Percentiles rank a stretch among this genome's conserved stretches.
Conservation (phyloP, 2,329 filamentous ascomycete species). For the Tolypocladium capitatum region DNA sequence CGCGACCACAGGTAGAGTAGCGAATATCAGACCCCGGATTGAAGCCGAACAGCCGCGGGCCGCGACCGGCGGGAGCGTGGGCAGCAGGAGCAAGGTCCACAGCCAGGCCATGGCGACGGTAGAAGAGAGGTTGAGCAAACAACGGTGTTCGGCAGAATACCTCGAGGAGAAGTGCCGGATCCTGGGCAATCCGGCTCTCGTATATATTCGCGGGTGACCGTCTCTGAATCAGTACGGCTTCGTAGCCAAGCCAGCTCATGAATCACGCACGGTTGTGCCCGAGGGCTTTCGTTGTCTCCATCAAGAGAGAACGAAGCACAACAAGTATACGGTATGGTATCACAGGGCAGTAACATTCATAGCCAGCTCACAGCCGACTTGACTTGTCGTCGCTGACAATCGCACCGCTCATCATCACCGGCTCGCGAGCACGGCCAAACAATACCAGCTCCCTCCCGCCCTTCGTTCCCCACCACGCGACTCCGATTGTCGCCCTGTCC, state of each 20-base stretch:
- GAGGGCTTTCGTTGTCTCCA: neutral
- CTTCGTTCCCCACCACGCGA: slow-evolving; percentile 69
- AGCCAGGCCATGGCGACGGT: neutral
- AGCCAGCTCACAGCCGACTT: slow-evolving; percentile 21
- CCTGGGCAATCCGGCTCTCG: neutral
- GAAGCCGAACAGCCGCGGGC: too few relatives aligned
- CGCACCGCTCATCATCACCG: slow-evolving; percentile 42
- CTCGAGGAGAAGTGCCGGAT: too few relatives aligned
- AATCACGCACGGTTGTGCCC: neutral
- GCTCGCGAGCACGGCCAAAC: slow-evolving; percentile 9
- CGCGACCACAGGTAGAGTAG: too few relatives aligned
- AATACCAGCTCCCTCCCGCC: slow-evolving; percentile 40
- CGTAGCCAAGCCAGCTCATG: neutral
- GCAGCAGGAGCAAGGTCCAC: neutral
- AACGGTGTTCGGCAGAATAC: neutral
- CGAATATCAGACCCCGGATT: too few relatives aligned
- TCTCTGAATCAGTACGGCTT: neutral
- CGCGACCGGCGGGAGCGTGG: neutral
- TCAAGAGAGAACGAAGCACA: neutral
- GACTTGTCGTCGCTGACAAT: slow-evolving; percentile 19
- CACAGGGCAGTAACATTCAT: neutral
- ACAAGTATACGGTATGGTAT: neutral
- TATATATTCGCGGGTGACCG: neutral
- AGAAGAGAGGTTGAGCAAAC: neutral
- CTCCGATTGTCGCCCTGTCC: slow-evolving; percentile 63